These are phyloP conservation scores for Leccinum subgranulosum DNA, from an alignment of 768 basidiomycete species.

Conservation along the genomic window DNA sequence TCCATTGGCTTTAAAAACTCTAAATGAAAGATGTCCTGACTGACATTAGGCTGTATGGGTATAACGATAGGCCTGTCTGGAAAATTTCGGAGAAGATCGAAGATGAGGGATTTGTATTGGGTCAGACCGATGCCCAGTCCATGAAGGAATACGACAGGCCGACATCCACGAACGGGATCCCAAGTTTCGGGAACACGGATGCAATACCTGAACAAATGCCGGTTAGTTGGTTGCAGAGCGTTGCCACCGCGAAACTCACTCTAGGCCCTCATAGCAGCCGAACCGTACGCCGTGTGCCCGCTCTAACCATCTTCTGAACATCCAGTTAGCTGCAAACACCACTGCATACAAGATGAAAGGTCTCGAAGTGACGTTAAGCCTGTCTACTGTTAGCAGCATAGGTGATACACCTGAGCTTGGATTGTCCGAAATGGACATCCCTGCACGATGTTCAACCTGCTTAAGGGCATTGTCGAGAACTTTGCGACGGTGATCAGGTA, in stretches of 20 bases:
- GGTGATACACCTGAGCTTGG: slow-evolving; percentile 49
- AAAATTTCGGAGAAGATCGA: slow-evolving; percentile 52
- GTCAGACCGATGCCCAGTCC: slow-evolving; percentile 83
- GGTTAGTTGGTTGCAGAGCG: neutral
- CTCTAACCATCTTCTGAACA: slow-evolving; percentile 44
- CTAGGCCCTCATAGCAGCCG: slow-evolving; percentile 59
- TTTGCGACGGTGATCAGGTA: slow-evolving; percentile 44
- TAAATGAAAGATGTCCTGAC: slow-evolving; percentile 80
- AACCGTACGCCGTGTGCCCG: slow-evolving; percentile 41
- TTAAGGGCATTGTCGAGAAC: slow-evolving; percentile 60
- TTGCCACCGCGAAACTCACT: slow-evolving; percentile 42
- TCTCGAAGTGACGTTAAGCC: slow-evolving; percentile 62
- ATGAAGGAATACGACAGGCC: slow-evolving; percentile 82
- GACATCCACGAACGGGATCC: slow-evolving; percentile 52
- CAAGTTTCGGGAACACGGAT: slow-evolving; percentile 67
- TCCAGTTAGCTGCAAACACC: slow-evolving; percentile 47
- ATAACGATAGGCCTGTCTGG: slow-evolving; percentile 73
- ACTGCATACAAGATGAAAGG: slow-evolving; percentile 65
- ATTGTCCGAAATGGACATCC: slow-evolving; percentile 60
- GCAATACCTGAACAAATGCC: slow-evolving; percentile 53
- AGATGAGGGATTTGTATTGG: slow-evolving; percentile 64
- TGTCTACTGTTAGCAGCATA: slow-evolving; percentile 75
- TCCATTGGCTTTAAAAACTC: slow-evolving; percentile 67
- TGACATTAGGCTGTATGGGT: slow-evolving; percentile 79
- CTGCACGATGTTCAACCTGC: slow-evolving; percentile 69